These are phyloP conservation scores for Stephania yunnanensis DNA, from an alignment of 164 flowering plant species.

Conservation along the genomic window DNA sequence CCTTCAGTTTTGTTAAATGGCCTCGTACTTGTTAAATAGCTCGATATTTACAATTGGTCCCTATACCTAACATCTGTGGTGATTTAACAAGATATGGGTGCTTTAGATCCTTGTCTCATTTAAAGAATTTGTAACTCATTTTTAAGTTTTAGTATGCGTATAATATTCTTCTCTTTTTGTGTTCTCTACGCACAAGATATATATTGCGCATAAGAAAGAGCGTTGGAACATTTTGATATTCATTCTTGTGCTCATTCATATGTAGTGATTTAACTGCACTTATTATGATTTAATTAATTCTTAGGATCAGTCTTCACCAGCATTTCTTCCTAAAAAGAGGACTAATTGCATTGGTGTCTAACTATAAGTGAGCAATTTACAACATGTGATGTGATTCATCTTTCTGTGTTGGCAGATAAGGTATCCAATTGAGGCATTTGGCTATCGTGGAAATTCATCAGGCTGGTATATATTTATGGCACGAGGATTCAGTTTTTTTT, in stretches of 20 bases:
- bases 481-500: background rate
- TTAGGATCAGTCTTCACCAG: background rate
- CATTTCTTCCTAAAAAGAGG: background rate
- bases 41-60: background rate
- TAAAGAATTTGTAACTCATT: too few relatives aligned
- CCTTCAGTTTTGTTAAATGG: background rate
- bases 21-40: background rate
- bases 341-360: background rate
- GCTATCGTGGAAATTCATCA: background rate
- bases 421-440: background rate
- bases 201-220: too few relatives aligned
- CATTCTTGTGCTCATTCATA: too few relatives aligned
- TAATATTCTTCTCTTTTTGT: too few relatives aligned
- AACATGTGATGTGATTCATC: background rate
- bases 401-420: background rate
- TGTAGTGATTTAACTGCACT: too few relatives aligned
- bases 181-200: too few relatives aligned
- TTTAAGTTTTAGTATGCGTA: too few relatives aligned
- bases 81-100: background rate
- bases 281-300: background rate
- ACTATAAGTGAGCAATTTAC: background rate
- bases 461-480: background rate
- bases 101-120: too few relatives aligned
- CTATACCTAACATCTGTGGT: background rate
- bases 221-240: too few relatives aligned